Percentiles rank a stretch among this genome's conserved stretches.
phyloP scores from a whole-genome alignment of 768 basidiomycete genomes.

The Sistotremastrum suecicum region DNA sequence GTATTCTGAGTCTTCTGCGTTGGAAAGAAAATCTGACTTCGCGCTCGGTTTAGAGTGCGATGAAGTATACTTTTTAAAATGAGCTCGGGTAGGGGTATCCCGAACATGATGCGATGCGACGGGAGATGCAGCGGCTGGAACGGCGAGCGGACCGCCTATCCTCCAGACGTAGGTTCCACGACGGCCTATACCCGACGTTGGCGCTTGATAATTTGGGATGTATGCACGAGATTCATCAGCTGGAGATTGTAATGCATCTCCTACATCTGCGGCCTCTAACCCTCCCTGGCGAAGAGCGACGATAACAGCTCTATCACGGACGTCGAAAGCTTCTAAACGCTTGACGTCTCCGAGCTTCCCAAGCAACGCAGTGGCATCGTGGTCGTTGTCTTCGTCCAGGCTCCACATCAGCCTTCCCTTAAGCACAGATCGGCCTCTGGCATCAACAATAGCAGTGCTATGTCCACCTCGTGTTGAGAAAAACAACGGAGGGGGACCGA shows the following conservation, averaged over 20 bases:
- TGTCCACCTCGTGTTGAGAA: conserved; percentile 83
- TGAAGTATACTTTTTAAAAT: background rate
- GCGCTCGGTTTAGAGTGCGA: background rate
- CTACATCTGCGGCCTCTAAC: conserved; percentile 65
- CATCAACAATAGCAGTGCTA: conserved; percentile 77
- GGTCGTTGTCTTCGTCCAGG: conserved; percentile 36
- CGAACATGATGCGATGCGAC: conserved; percentile 8
- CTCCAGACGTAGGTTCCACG: conserved; percentile 71
- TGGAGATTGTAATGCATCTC: conserved; percentile 66
- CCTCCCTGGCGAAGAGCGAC: conserved; percentile 83
- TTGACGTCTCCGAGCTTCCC: conserved; percentile 70
- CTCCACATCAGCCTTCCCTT: conserved; percentile 76
- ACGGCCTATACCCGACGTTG: conserved; percentile 46
- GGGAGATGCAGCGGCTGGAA: conserved; percentile 13
- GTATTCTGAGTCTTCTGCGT: conserved; percentile 30
- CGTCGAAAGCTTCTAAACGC: conserved; percentile 71
- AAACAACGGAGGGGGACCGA: conserved; percentile 77
- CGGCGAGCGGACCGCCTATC: conserved; percentile 55
- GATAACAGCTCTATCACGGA: conserved; percentile 58
- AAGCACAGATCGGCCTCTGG: conserved; percentile 72
- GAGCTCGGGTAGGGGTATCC: conserved; percentile 32
- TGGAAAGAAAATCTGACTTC: conserved; percentile 14
- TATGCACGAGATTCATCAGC: conserved; percentile 64
- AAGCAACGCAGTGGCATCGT: conserved; percentile 14
- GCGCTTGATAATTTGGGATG: conserved; percentile 58